Evolutionary conservation across 139 green algal genomes (phyloP), one percentile per base, ranked within the genome.

Genomic region (Coccomyxa sp.): DNA sequence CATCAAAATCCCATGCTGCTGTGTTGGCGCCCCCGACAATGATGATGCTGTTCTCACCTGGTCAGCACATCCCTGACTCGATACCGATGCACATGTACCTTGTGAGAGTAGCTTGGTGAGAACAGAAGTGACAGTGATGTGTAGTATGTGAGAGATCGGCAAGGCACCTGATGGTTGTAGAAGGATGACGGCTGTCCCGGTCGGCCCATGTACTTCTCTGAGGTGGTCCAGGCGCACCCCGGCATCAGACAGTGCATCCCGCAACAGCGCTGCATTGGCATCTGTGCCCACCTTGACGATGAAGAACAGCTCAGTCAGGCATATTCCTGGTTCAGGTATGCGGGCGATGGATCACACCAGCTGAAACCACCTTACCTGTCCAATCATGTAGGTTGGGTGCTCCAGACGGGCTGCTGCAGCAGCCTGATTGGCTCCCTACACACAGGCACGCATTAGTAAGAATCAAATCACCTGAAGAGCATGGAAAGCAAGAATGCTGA

Each of bases 31-130:
- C 95, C 0, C 95, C 95, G 3, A 97, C 93, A 74, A 98, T 95
- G 57, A 97, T 90, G 82, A 98, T 98, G 83, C 85, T 93, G 87
- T 98, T 98, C 84, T 98, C 93, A 31, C 94, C 92, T 92, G 83
- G 58, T 81, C 10, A 77, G 60, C 59, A 77, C 60, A 82, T 60
- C 15, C n/a, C 38, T 51, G 38, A 51, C 38, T 51, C 38, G 3
- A 3, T 51, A 51, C 38, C 38, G 38, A 51, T 51, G 38, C 38
- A 51, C 38, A 51, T 51, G 38, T 51, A 51, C 3, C 38, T 51
- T 51, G 38, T 51, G 3, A 51, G 7, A 51, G 38, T 3, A 51
- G 38, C 38, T n/a, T 51, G 38, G 3, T 51, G 38, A 51, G 38
- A 51, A 51, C 38, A 51, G 7, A 7, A 11, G 3, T 51, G 38